Conservation (phyloP, 2,329 filamentous ascomycete genomes). For the Tympanopsis confertula region DNA sequence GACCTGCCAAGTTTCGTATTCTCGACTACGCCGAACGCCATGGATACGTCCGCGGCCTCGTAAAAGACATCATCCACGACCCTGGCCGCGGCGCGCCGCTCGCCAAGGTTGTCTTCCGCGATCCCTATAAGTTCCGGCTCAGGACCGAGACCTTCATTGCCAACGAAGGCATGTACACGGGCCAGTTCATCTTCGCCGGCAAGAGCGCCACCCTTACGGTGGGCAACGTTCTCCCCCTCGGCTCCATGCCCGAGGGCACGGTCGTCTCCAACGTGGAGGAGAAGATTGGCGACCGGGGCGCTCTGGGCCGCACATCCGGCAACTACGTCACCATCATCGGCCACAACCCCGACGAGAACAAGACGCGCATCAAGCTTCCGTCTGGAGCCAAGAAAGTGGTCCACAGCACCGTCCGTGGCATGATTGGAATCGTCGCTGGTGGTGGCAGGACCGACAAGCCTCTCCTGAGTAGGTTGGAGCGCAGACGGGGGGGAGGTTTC, state of each 20-base stretch:
- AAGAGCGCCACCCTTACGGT: conserved; percentile 96
- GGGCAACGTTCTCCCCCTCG: conserved; percentile 92
- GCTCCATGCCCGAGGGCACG: conserved; percentile 95
- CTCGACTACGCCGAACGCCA: conserved; percentile 95
- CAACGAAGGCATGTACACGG: conserved; percentile 99
- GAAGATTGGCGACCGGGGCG: conserved; percentile 93
- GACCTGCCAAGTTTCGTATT: conserved; percentile 85
- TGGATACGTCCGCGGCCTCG: conserved; percentile 93
- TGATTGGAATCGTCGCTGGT: conserved; percentile 99
- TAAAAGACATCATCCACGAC: conserved; percentile 99
- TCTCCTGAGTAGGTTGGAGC: conserved; percentile 63
- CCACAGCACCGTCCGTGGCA: conserved; percentile 81
- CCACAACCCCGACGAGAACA: conserved; percentile 97
- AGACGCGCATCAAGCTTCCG: conserved; percentile 99
- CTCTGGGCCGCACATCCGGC: conserved; percentile 90
- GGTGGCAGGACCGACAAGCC: conserved; percentile 99
- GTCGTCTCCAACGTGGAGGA: conserved; percentile 99
- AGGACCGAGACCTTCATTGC: conserved; percentile 99
- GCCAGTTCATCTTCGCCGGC: conserved; percentile 99
- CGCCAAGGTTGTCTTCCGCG: conserved; percentile 91
- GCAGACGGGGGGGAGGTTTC: background rate
- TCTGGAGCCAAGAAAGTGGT: conserved; percentile 99
- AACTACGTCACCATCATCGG: conserved; percentile 98
- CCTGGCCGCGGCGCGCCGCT: conserved; percentile 95
- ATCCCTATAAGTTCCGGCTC: conserved; percentile 97